A percentile compares a stretch with the other conserved stretches of the same genome.
These are phyloP conservation scores for Corylus avellana DNA, from an alignment of 306 rosid genomes.

Conservation along the genomic window DNA sequence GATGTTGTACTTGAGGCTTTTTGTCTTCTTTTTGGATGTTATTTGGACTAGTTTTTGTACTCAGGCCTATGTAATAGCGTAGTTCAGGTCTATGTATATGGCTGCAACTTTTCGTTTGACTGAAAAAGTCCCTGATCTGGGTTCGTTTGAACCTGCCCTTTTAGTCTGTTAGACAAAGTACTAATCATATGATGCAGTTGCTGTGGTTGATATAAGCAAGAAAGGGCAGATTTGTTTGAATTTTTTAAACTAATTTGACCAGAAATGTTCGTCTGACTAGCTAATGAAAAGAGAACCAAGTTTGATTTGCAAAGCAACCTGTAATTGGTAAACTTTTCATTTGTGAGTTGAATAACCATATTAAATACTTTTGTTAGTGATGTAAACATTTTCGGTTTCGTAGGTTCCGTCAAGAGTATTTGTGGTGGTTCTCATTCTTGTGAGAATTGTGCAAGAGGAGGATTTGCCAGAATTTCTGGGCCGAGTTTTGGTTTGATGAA, in stretches of 20 bases:
- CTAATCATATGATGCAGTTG: neutral
- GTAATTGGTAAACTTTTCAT: neutral
- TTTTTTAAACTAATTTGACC: neutral
- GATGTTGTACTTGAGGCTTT: neutral
- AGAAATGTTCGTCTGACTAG: neutral
- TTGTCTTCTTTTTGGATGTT: neutral
- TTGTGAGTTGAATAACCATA: neutral
- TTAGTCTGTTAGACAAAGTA: neutral
- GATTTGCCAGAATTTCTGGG: slow-evolving; percentile 35
- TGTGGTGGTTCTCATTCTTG: slow-evolving; percentile 11
- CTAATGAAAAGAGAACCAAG: neutral
- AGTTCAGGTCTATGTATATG: neutral
- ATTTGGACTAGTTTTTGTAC: neutral
- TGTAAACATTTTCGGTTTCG: slow-evolving; percentile 2
- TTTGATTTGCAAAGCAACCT: neutral
- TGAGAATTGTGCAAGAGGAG: slow-evolving; percentile 30
- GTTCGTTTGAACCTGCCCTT: neutral
- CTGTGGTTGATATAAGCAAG: neutral
- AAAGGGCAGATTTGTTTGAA: neutral
- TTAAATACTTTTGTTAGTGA: neutral
- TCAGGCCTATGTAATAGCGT: neutral
- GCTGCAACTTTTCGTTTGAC: neutral
- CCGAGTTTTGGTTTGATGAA: slow-evolving; percentile 10
- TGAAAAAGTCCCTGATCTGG: neutral
- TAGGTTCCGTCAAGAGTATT: slow-evolving; percentile 15